Evolutionary conservation across 768 basidiomycete genomes (phyloP).

Genomic region (Strobilomyces echinocephalus): DNA sequence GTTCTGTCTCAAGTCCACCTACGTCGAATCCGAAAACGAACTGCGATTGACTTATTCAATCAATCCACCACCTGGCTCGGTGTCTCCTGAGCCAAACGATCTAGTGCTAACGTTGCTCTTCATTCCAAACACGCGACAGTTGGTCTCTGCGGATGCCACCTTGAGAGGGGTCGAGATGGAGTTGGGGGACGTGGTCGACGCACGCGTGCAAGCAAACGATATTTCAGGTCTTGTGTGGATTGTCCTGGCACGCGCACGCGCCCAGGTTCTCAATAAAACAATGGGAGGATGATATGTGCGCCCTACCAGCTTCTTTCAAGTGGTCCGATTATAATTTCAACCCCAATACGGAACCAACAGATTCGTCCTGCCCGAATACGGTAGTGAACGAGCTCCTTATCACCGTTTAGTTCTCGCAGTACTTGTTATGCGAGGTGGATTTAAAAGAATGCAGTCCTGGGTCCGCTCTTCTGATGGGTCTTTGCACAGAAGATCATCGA

Average conservation of each 20-base stretch:
- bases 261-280: background rate
- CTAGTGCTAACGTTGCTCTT: constrained; percentile 60
- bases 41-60: constrained; percentile 64
- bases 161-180: constrained; percentile 50
- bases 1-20: constrained; percentile 53
- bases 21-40: constrained; percentile 69
- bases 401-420: too few relatives aligned
- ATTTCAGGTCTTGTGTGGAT: constrained; percentile 60
- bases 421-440: too few relatives aligned
- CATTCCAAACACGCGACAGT: constrained; percentile 59
- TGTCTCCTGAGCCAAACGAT: constrained; percentile 24
- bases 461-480: too few relatives aligned
- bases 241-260: constrained; percentile 46
- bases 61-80: constrained; percentile 25
- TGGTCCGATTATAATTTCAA: too few relatives aligned
- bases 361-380: too few relatives aligned
- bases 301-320: background rate
- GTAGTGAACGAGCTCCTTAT: too few relatives aligned
- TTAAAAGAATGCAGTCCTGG: too few relatives aligned
- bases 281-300: background rate
- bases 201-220: constrained; percentile 60
- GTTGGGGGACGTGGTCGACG: constrained; percentile 54
- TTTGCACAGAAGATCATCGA: too few relatives aligned
- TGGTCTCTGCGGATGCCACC: constrained; percentile 59
- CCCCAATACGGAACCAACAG: too few relatives aligned